Evolutionary conservation across 495 filamentous ascomycete genomes (phyloP), one percentile per base, ranked within the genome.

Genomic region (Daldinia loculata): DNA sequence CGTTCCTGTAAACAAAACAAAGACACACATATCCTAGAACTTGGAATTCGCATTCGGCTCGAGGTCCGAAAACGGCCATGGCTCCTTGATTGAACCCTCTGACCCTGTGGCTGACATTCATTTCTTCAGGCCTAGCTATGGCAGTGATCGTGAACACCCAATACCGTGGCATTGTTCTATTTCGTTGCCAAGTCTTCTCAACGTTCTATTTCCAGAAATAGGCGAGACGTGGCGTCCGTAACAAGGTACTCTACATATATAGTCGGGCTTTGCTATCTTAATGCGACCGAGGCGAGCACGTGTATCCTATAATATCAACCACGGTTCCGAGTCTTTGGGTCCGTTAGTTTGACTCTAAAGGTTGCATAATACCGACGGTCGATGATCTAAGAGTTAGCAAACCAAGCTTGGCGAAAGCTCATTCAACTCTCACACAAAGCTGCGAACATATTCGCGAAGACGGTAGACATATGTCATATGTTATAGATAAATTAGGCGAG

Each of bases 51-150:
- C 32, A 26, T 39, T 52, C 30, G 55, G 55, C 15, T 51, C 24
- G 32, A 38, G 63, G 22, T 19, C 55, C 63, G 53, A 30, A 58
- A 65, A 58, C 36, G 29, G 43, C 22, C 19, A 58, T 38, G 19
- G 36, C 12, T 24, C 8, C 19, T 38, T 38, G 15, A 56, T 29
- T 29, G 1, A 29, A 29, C 27, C 27, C 27, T 29, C 6, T 29
- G 4, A 56, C 38, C 38, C 26, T 56, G 51, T 39, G 51, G 51
- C 38, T 36, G 24, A 36, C 3, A 0, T 45, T 48, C 11, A 15
- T 17, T 38, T 27, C 9, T 48, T 52, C 9, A 67, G 27, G n/a
- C 17, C 45, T 53, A 53, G 45, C 32, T n/a, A 39, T 12, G 45
- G 45, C 3, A 30, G 48, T 14, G 51, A 55, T 55, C 51, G 45